phyloP scores from a whole-genome alignment of 495 filamentous ascomycete genomes.

The Neurospora sp. region DNA sequence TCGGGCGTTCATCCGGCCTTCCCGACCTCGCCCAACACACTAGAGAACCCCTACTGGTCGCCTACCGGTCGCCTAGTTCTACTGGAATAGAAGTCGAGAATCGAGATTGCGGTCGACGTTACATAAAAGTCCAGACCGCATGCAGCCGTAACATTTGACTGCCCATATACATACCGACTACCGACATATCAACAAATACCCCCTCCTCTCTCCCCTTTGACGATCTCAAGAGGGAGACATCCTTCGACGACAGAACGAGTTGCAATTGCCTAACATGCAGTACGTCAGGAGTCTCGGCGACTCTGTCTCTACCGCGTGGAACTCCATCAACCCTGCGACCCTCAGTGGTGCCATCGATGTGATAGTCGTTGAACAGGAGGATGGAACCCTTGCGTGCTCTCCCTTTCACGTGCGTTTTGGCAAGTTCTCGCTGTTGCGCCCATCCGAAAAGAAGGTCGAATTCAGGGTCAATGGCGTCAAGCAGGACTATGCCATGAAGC shows the following conservation, averaged over 20 bases:
- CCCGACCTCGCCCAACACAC: neutral
- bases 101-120: neutral
- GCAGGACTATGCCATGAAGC: conserved; percentile 94
- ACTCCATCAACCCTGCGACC: conserved; percentile 97
- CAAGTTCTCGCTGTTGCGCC: conserved; percentile 92
- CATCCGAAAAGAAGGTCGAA: conserved; percentile 98
- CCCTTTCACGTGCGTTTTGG: conserved; percentile 99
- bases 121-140: neutral
- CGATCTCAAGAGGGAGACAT: neutral
- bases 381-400: conserved; percentile 79
- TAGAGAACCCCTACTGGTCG: neutral
- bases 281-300: conserved; percentile 95
- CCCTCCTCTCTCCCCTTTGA: neutral
- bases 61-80: neutral
- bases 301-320: conserved; percentile 97
- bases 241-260: neutral
- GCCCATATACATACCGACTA: neutral
- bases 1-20: neutral
- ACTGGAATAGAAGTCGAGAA: neutral
- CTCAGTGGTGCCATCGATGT: conserved; percentile 97
- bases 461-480: conserved; percentile 89
- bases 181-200: neutral
- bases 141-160: neutral
- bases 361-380: conserved; percentile 94
- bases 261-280: conserved; percentile 56